phyloP scores from a whole-genome alignment of 139 green algal species.

The Coccomyxa sp. region DNA sequence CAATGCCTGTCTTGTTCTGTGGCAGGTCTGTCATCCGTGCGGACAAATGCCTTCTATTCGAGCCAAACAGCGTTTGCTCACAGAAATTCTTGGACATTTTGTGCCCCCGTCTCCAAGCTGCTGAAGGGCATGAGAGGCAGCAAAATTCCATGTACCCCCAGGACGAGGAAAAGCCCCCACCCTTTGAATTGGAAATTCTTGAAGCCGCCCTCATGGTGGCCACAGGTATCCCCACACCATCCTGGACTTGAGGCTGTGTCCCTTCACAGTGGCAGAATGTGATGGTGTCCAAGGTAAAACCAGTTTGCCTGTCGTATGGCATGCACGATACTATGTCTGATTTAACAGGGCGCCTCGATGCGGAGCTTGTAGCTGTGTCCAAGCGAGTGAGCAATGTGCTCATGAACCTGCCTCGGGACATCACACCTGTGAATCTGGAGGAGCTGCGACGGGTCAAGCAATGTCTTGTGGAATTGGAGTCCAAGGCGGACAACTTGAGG shows the following conservation, averaged over 20 bases:
- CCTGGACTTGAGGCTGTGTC: too few species aligned
- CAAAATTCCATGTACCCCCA: background rate
- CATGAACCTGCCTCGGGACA: conserved; percentile 75
- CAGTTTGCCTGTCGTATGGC: too few species aligned
- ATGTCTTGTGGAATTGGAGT: conserved; percentile 82
- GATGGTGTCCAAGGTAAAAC: too few species aligned
- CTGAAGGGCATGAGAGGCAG: background rate
- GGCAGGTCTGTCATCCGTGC: conserved; percentile 61
- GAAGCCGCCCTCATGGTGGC: conserved; percentile 86
- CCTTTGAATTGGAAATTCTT: conserved; percentile 93
- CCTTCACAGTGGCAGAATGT: too few species aligned
- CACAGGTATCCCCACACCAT: conserved; percentile 38
- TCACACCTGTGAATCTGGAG: conserved; percentile 90
- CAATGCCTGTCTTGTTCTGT: too few species aligned
- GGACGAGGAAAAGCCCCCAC: conserved; percentile 31
- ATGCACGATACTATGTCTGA: too few species aligned
- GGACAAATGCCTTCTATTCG: conserved; percentile 84
- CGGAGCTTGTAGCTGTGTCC: conserved; percentile 66
- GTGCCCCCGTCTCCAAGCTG: background rate
- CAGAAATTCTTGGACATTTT: conserved; percentile 71
- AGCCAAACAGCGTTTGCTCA: conserved; percentile 55
- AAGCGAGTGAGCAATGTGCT: conserved; percentile 61
- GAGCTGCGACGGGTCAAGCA: conserved; percentile 87
- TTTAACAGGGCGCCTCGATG: conserved; percentile 70
- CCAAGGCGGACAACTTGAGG: conserved; percentile 65